phyloP scores from a whole-genome alignment of 352 stramenopile species.

The Aphanomyces cochlioides region DNA sequence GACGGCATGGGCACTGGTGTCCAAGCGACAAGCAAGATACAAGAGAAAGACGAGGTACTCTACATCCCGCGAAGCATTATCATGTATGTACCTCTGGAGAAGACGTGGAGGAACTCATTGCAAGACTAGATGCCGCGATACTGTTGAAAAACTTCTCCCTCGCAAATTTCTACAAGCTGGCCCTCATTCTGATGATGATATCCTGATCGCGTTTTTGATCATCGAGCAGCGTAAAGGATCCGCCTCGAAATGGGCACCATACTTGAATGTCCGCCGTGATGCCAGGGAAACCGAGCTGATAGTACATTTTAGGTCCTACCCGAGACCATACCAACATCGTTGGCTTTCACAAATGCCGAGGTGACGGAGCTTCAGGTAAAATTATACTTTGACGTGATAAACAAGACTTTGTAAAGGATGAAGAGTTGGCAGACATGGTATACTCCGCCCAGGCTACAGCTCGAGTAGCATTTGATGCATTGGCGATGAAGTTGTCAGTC shows the following conservation, averaged over 20 bases:
- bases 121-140: slow-evolving; percentile 36
- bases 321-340: slow-evolving; percentile 34
- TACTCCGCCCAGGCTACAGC: not conserved
- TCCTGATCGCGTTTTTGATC: slow-evolving; percentile 62
- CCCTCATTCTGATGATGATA: slow-evolving; percentile 43
- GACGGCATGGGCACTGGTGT: slow-evolving; percentile 36
- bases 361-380: slow-evolving; percentile 31
- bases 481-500: not conserved
- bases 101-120: slow-evolving; percentile 29
- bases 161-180: slow-evolving; percentile 33
- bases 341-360: slow-evolving; percentile 38
- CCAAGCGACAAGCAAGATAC: slow-evolving; percentile 20
- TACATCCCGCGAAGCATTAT: slow-evolving; percentile 25
- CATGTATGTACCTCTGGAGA: slow-evolving; percentile 34
- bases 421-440: not conserved
- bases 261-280: slow-evolving; percentile 43
- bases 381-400: not conserved
- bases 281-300: no score
- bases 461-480: not conserved
- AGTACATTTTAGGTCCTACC: slow-evolving; percentile 6
- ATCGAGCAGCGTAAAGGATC: slow-evolving; percentile 44
- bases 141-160: slow-evolving; percentile 33
- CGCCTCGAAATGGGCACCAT: slow-evolving; percentile 49
- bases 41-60: slow-evolving; percentile 31
- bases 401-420: not conserved